Evolutionary conservation across 352 stramenopile genomes (phyloP).

Genomic region (Pythium brachiatum): DNA sequence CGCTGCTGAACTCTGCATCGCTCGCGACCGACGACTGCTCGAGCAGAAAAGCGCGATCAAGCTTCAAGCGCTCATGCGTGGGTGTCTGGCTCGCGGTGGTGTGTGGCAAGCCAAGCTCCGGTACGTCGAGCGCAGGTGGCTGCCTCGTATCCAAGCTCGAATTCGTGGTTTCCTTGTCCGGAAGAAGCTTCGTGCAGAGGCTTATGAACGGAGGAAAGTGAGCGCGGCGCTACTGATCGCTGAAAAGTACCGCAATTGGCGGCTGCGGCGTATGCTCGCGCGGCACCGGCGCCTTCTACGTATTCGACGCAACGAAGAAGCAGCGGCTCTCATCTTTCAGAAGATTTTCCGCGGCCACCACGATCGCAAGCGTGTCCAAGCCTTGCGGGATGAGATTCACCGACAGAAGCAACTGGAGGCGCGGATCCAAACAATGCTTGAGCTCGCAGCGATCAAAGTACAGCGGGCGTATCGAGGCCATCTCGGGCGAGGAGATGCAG

Average conservation of each 20-base stretch:
- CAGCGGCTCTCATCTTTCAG: conserved; percentile 68
- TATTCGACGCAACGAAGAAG: conserved; percentile 56
- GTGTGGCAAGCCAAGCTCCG: conserved; percentile 67
- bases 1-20: conserved; percentile 60
- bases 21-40: conserved; percentile 51
- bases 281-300: conserved; percentile 45
- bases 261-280: conserved; percentile 48
- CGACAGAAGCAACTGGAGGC: conserved; percentile 48
- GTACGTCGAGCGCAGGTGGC: conserved; percentile 55
- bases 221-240: conserved; percentile 40
- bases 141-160: conserved; percentile 79
- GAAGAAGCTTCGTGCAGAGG: conserved; percentile 36
- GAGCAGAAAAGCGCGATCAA: conserved; percentile 50
- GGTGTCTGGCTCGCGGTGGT: conserved; percentile 70
- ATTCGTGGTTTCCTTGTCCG: conserved; percentile 75
- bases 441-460: conserved; percentile 65
- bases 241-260: conserved; percentile 48
- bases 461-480: conserved; percentile 73
- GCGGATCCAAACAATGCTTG: conserved; percentile 49
- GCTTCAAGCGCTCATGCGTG: conserved; percentile 83
- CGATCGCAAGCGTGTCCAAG: conserved; percentile 38
- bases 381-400: conserved; percentile 43
- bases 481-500: conserved; percentile 43
- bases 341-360: conserved; percentile 72
- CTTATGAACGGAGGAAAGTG: conserved; percentile 30